phyloP scores from a whole-genome alignment of 495 filamentous ascomycete genomes.

The Amphirosellinia nigrospora region DNA sequence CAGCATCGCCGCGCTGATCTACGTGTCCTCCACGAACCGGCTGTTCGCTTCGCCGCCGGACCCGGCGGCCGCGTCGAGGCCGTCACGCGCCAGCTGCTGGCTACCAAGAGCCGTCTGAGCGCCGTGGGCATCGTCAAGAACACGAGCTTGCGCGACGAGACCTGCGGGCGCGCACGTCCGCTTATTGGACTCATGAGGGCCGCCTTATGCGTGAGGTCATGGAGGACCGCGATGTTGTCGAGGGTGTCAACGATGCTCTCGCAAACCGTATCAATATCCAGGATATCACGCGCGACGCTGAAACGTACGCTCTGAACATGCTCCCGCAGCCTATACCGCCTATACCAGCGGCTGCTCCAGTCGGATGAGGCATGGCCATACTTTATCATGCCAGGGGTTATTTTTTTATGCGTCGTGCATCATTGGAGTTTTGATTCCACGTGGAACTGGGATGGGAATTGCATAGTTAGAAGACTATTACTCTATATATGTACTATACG shows the following conservation, averaged over 20 bases:
- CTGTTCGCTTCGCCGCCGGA: constrained; percentile 52
- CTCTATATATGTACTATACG: not conserved
- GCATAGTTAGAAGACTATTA: not conserved
- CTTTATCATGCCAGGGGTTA: not conserved
- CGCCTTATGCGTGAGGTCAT: constrained; percentile 61
- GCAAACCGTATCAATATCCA: constrained; percentile 57
- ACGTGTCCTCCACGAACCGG: constrained; percentile 77
- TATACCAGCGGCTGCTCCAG: constrained; percentile 18
- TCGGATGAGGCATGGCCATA: not conserved
- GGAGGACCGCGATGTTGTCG: constrained; percentile 65
- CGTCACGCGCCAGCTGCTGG: constrained; percentile 44
- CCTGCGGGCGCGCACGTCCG: constrained; percentile 49
- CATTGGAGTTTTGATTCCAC: not conserved
- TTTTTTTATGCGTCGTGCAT: not conserved
- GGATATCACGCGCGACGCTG: constrained; percentile 58
- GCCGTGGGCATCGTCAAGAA: constrained; percentile 63
- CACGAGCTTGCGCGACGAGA: constrained; percentile 60
- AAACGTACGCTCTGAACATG: constrained; percentile 57
- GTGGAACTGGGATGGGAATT: not conserved
- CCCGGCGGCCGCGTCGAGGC: constrained; percentile 56
- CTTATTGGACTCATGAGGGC: constrained; percentile 63
- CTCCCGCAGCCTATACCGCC: constrained; percentile 39
- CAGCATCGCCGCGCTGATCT: constrained; percentile 67
- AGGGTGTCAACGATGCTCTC: constrained; percentile 62
- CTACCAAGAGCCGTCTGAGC: constrained; percentile 50